Evolutionary conservation across 495 filamentous ascomycete genomes (phyloP).

Genomic region (Trichoderma virens): DNA sequence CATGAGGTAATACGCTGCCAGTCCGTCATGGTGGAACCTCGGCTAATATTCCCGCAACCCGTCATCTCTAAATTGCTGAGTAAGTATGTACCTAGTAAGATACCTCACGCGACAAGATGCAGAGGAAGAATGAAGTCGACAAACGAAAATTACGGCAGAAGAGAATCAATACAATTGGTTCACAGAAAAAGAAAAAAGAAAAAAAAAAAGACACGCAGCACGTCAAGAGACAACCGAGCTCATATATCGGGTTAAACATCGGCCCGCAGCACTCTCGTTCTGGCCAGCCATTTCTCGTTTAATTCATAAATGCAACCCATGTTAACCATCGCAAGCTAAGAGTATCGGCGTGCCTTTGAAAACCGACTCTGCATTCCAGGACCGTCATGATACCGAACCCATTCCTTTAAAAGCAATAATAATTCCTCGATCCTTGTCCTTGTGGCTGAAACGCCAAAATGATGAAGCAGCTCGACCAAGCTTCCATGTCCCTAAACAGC

Average conservation of each 20-base stretch:
- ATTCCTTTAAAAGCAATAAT: slow-evolving; percentile 2
- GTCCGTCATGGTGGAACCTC: slow-evolving; percentile 5
- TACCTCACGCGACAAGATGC: not conserved
- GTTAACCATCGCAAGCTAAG: not conserved
- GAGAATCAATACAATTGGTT: not conserved
- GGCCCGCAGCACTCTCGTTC: not conserved
- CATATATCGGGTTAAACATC: not conserved
- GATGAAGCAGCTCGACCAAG: slow-evolving; percentile 8
- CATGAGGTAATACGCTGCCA: not conserved
- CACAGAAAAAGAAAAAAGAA: not conserved
- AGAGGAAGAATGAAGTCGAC: not conserved
- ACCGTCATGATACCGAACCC: slow-evolving; percentile 1
- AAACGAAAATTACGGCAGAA: not conserved
- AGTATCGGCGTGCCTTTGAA: not conserved
- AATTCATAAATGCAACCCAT: not conserved
- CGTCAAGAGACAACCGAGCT: not conserved
- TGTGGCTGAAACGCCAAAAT: slow-evolving; percentile 7
- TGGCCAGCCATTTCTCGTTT: not conserved
- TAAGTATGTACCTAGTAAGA: too few species aligned
- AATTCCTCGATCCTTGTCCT: slow-evolving; percentile 4
- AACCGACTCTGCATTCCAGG: slow-evolving; percentile 8
- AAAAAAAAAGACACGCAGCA: not conserved
- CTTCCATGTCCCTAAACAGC: not conserved
- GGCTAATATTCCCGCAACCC: not conserved
- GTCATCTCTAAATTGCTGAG: too few species aligned